phyloP scores from a whole-genome alignment of 352 stramenopile species.

The Pythium brachiatum region DNA sequence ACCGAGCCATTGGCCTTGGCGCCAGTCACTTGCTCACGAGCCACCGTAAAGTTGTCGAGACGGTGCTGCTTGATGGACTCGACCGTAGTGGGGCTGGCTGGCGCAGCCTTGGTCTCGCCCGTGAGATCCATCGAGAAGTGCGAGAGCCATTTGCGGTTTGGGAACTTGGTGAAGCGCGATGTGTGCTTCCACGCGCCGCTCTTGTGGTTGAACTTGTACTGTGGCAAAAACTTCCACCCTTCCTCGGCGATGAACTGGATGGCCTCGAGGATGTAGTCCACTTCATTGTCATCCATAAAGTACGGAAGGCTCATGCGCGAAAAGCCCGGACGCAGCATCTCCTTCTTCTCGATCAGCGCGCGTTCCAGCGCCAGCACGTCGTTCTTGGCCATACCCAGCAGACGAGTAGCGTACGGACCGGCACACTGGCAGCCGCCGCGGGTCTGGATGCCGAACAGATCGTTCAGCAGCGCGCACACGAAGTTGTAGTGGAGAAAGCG shows the following conservation, averaged over 20 bases:
- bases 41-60: constrained; percentile 21
- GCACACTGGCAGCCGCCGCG: constrained; percentile 50
- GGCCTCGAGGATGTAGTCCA: constrained; percentile 91
- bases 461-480: constrained; percentile 94
- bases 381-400: constrained; percentile 85
- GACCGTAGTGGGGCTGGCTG: background rate
- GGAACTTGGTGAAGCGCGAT: constrained; percentile 29
- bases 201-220: constrained; percentile 93
- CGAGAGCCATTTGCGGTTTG: constrained; percentile 31
- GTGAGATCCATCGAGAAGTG: constrained; percentile 19
- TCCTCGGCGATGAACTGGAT: constrained; percentile 90
- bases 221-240: constrained; percentile 87
- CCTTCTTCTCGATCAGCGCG: constrained; percentile 81
- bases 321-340: constrained; percentile 92
- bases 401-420: constrained; percentile 88
- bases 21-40: constrained; percentile 16
- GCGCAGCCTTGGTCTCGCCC: background rate
- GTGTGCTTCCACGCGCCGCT: constrained; percentile 91
- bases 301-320: constrained; percentile 89
- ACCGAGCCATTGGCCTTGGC: constrained; percentile 12
- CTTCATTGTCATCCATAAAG: constrained; percentile 66
- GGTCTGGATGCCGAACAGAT: constrained; percentile 95
- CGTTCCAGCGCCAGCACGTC: constrained; percentile 65
- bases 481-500: constrained; percentile 96
- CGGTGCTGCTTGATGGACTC: constrained; percentile 19